Evolutionary conservation across 2,329 filamentous ascomycete genomes (phyloP).

Genomic region (Pseudocercospora musae): DNA sequence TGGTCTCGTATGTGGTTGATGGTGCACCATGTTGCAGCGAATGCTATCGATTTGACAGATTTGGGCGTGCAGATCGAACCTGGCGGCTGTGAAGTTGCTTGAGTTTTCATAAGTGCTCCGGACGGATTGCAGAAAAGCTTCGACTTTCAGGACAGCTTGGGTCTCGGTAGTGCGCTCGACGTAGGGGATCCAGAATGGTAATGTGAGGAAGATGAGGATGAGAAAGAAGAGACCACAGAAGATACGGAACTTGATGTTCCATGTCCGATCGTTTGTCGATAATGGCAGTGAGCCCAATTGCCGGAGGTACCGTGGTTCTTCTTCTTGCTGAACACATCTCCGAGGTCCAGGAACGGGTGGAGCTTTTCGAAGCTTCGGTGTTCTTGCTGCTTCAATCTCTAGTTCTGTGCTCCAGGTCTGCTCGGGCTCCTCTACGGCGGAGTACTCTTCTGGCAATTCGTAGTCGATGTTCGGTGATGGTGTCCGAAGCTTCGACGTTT

Average conservation of each 20-base stretch:
- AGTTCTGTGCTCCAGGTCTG: not conserved
- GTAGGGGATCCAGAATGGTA: not conserved
- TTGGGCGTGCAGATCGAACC: not conserved
- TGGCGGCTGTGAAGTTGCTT: not conserved
- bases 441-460: not conserved
- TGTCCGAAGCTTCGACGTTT: not conserved
- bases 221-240: not conserved
- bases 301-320: not conserved
- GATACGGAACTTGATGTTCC: not conserved
- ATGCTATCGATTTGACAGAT: not conserved
- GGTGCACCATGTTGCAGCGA: not conserved
- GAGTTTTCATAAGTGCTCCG: not conserved
- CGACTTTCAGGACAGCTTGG: not conserved
- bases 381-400: not conserved
- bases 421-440: not conserved
- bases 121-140: not conserved
- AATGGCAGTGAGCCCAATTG: not conserved
- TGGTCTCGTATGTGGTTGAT: not conserved
- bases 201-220: not conserved
- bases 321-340: not conserved
- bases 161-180: not conserved
- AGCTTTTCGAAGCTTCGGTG: not conserved
- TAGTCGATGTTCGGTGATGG: not conserved
- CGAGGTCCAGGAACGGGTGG: not conserved
- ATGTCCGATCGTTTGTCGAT: not conserved